Percentiles rank a stretch among this genome's conserved stretches.
These are phyloP conservation scores for Fusarium longipes DNA, from an alignment of 2,329 filamentous ascomycete genomes.

Conservation along the genomic window DNA sequence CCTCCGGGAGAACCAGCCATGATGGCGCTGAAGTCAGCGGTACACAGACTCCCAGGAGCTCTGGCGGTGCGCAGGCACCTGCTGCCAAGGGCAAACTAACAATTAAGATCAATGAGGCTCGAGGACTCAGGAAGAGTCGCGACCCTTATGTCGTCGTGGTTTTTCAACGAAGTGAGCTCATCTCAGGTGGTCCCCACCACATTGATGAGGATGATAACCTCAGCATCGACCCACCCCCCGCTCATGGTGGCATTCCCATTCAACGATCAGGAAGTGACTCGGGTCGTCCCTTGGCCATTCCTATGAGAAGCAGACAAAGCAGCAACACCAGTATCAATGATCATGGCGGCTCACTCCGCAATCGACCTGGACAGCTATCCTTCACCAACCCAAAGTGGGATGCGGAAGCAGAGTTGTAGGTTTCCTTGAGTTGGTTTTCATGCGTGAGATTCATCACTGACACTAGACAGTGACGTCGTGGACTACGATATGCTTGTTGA, in stretches of 20 bases:
- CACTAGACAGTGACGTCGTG: conserved; percentile 83
- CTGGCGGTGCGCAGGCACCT: conserved; percentile 71
- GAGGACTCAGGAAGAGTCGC: conserved; percentile 81
- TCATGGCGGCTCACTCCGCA: conserved; percentile 64
- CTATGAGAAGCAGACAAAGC: conserved; percentile 96
- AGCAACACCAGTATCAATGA: conserved; percentile 90
- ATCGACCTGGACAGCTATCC: conserved; percentile 65
- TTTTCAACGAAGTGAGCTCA: conserved; percentile 96
- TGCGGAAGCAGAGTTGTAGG: conserved; percentile 94
- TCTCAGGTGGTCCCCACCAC: conserved; percentile 83
- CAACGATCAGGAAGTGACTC: conserved; percentile 82
- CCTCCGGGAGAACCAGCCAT: conserved; percentile 52
- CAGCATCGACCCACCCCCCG: conserved; percentile 58
- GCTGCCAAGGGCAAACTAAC: conserved; percentile 86
- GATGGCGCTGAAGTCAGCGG: conserved; percentile 61
- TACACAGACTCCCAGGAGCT: conserved; percentile 61
- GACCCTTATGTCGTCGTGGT: conserved; percentile 97
- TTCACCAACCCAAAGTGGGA: conserved; percentile 94
- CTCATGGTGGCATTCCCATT: conserved; percentile 66
- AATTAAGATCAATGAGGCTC: conserved; percentile 87
- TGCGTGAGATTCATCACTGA: conserved; percentile 17
- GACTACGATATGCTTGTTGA: conserved; percentile 91
- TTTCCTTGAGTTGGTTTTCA: neutral
- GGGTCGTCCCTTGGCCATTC: conserved; percentile 88
- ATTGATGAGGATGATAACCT: conserved; percentile 70